Evolutionary conservation across 23 red algal species (phyloP).

Genomic region (Gracilariopsis chorda): DNA sequence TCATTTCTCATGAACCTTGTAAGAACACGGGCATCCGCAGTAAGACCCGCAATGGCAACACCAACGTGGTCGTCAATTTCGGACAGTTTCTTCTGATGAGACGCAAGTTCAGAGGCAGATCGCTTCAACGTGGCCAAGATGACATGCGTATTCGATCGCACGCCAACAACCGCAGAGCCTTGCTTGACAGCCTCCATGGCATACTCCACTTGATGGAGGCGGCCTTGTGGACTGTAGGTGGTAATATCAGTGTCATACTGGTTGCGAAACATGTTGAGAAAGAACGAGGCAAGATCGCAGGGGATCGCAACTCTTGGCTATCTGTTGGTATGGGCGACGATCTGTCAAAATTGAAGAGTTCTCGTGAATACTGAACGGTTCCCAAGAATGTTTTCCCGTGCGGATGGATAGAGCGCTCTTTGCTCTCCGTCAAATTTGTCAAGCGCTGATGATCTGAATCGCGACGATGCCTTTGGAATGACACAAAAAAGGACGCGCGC

Average conservation of each 20-base stretch:
- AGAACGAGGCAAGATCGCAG: too few species aligned
- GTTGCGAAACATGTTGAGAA: constrained; percentile 93
- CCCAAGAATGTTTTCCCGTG: too few species aligned
- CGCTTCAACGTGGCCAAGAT: constrained; percentile 95
- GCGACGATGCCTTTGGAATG: too few species aligned
- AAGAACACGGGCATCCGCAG: constrained; percentile 93
- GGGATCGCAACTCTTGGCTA: too few species aligned
- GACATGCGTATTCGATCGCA: constrained; percentile 88
- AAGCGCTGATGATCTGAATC: too few species aligned
- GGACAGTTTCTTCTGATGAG: constrained; percentile 93
- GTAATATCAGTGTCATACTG: constrained; percentile 99
- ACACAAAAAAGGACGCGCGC: too few species aligned
- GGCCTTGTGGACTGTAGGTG: constrained; percentile 94
- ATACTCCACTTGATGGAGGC: constrained; percentile 97
- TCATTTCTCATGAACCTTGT: constrained; percentile 91
- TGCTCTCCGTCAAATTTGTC: too few species aligned
- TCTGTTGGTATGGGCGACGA: too few species aligned
- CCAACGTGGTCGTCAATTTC: constrained; percentile 92
- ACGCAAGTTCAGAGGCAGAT: constrained; percentile 90
- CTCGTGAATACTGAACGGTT: too few species aligned
- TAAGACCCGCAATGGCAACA: constrained; percentile 92
- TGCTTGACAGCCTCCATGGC: constrained; percentile 99
- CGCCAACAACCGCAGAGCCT: constrained; percentile 92
- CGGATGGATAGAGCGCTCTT: too few species aligned
- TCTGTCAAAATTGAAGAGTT: too few species aligned